Conservation (phyloP, 768 basidiomycete genomes). For the Paxillus involutus region DNA sequence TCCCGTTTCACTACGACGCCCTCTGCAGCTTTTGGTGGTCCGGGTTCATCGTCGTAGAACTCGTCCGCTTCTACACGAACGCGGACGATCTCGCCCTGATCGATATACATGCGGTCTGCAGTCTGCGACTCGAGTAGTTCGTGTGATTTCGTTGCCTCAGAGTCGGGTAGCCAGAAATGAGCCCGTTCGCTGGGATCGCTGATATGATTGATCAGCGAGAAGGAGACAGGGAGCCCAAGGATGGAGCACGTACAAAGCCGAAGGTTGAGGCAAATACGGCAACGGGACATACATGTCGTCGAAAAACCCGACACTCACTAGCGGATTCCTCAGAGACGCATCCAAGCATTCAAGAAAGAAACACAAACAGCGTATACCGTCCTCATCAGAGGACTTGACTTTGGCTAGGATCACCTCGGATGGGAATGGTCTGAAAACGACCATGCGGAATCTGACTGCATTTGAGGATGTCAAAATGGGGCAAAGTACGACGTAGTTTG, state of each 20-base stretch:
- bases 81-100: conserved; percentile 72
- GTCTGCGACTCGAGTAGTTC: conserved; percentile 71
- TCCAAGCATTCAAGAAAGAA: not conserved
- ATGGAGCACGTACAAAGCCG: conserved; percentile 60
- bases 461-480: not conserved
- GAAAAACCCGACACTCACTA: conserved; percentile 90
- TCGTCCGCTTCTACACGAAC: conserved; percentile 80
- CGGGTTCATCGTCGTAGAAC: conserved; percentile 85
- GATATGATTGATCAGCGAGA: not conserved
- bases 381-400: conserved; percentile 83
- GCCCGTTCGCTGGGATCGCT: conserved; percentile 84
- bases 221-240: not conserved
- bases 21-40: conserved; percentile 73
- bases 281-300: conserved; percentile 89
- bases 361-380: conserved; percentile 77
- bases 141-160: conserved; percentile 47
- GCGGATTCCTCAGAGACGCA: conserved; percentile 1
- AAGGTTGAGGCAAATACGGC: conserved; percentile 77
- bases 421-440: conserved; percentile 88
- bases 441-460: conserved; percentile 83
- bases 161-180: conserved; percentile 79
- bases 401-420: conserved; percentile 90
- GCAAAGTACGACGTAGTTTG: not conserved
- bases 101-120: conserved; percentile 76
- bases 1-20: conserved; percentile 60